Evolutionary conservation across 139 green algal species (phyloP).

Genomic region (Trebouxia sp.): DNA sequence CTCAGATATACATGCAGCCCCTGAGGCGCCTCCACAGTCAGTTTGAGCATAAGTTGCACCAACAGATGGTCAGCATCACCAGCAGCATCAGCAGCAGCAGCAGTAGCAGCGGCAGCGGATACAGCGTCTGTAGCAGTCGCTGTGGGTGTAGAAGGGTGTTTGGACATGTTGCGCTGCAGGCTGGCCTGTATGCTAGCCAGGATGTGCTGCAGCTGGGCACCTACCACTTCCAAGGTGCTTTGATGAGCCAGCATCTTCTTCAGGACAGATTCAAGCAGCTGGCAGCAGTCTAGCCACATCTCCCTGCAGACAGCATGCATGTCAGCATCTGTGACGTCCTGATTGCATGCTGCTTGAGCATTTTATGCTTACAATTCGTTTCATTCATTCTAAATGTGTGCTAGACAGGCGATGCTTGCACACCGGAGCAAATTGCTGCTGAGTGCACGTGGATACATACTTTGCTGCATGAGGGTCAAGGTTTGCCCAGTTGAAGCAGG

Average conservation of each 20-base stretch:
- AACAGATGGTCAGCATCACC: not conserved
- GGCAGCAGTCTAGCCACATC: slow-evolving; percentile 42
- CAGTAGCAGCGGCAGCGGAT: not conserved
- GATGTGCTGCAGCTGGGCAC: slow-evolving; percentile 44
- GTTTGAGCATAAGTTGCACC: slow-evolving; percentile 16
- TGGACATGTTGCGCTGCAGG: slow-evolving; percentile 19
- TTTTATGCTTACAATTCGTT: too few species aligned
- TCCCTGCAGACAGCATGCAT: slow-evolving; percentile 26
- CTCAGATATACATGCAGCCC: slow-evolving; percentile 34
- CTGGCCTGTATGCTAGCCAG: slow-evolving; percentile 41
- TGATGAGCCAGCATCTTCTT: slow-evolving; percentile 11
- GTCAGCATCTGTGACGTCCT: too few species aligned
- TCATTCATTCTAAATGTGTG: too few species aligned
- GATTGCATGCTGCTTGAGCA: too few species aligned
- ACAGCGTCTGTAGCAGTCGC: too few species aligned
- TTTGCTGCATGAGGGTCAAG: too few species aligned
- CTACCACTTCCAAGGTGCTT: slow-evolving; percentile 26
- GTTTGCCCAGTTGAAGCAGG: too few species aligned
- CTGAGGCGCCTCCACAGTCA: slow-evolving; percentile 7
- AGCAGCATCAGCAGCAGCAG: not conserved
- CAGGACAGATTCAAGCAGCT: slow-evolving; percentile 42
- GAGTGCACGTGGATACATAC: too few species aligned
- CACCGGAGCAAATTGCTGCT: too few species aligned
- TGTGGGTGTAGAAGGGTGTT: not conserved
- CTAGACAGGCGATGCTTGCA: too few species aligned